phyloP scores from a whole-genome alignment of 345 rosid genomes.

The Acer negundo region DNA sequence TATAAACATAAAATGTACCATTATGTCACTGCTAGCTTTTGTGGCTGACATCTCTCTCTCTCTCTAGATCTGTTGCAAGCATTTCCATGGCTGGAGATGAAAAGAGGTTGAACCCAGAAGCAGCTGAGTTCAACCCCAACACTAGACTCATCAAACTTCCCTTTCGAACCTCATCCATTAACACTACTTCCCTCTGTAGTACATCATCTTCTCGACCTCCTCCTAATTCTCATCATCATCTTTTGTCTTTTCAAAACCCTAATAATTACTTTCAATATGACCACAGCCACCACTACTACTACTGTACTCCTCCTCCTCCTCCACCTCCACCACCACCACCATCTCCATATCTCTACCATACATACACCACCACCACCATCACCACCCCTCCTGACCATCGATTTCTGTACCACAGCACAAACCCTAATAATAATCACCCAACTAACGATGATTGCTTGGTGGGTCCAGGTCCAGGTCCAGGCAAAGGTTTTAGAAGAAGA shows the following conservation, averaged over 20 bases:
- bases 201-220: not conserved
- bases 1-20: too few relatives aligned
- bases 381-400: not conserved
- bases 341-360: not conserved
- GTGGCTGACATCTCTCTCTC: not conserved
- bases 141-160: not conserved
- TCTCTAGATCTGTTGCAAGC: not conserved
- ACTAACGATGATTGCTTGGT: not conserved
- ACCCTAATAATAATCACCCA: not conserved
- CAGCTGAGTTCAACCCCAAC: slow-evolving; percentile 4
- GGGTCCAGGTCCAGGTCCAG: too few relatives aligned
- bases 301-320: too few relatives aligned
- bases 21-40: too few relatives aligned
- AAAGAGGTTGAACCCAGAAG: slow-evolving; percentile 11
- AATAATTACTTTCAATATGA: not conserved
- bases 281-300: not conserved
- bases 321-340: not conserved
- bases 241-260: not conserved
- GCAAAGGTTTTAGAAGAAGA: not conserved
- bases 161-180: not conserved
- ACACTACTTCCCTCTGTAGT: not conserved
- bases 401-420: not conserved
- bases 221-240: too few relatives aligned
- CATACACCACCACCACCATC: not conserved
- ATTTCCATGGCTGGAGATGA: not conserved